Percentiles rank a stretch among this genome's conserved stretches.
Evolutionary conservation across 176 grass and related monocot genomes (phyloP).

Genomic region (Bromus sterilis): DNA sequence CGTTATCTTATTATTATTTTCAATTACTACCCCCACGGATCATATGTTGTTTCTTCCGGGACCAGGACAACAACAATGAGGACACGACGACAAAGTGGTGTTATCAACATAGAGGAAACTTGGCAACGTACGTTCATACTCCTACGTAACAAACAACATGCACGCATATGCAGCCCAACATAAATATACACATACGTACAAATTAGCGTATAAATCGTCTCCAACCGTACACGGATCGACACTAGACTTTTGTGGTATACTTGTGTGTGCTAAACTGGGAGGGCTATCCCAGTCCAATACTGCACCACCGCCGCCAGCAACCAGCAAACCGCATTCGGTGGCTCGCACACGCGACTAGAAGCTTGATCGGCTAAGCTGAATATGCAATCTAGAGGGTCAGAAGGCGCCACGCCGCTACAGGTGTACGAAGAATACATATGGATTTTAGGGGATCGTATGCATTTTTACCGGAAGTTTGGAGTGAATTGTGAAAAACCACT

Average conservation of each 20-base stretch:
- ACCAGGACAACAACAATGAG: not conserved
- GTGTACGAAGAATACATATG: not conserved
- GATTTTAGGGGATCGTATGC: not conserved
- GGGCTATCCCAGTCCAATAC: not conserved
- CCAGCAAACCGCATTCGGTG: no score
- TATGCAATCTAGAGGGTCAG: not conserved
- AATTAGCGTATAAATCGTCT: not conserved
- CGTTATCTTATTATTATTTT: not conserved
- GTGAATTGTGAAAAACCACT: no score
- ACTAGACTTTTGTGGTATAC: not conserved
- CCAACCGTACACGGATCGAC: not conserved
- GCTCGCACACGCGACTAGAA: not conserved
- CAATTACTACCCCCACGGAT: not conserved
- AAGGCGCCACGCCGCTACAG: not conserved
- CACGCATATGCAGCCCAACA: not conserved
- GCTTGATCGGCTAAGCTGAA: not conserved
- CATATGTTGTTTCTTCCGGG: not conserved
- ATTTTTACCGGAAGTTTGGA: not conserved
- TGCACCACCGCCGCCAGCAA: not conserved
- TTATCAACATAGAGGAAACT: not conserved
- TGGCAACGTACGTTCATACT: not conserved
- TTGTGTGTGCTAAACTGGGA: no score
- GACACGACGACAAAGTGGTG: not conserved
- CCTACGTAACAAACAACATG: not conserved
- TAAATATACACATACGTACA: not conserved